Conservation (phyloP, 306 rosid genomes). For the Lathyrus tuberosus region DNA sequence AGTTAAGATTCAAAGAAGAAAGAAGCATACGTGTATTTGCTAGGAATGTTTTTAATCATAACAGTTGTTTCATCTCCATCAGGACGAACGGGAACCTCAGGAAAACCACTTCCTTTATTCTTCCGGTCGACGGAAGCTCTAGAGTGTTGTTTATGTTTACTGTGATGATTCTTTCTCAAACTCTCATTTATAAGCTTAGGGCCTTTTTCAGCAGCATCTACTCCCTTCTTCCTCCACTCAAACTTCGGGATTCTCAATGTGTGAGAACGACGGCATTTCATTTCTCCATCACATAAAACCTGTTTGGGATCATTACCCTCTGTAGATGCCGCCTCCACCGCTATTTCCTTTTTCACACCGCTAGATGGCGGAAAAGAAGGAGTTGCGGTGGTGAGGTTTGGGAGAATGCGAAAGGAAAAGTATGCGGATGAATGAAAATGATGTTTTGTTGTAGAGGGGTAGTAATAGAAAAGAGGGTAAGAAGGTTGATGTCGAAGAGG, state of each 20-base stretch:
- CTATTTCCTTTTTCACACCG: neutral
- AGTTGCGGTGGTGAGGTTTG: neutral
- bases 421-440: neutral
- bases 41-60: constrained; percentile 65
- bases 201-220: too few relatives aligned
- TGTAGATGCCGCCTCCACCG: neutral
- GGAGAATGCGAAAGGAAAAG: neutral
- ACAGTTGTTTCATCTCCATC: constrained; percentile 46
- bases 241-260: neutral
- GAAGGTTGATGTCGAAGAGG: neutral
- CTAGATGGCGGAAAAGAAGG: neutral
- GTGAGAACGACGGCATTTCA: neutral
- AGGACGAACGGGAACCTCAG: neutral
- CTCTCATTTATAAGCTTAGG: too few relatives aligned
- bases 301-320: neutral
- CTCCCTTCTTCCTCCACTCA: neutral
- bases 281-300: too few relatives aligned
- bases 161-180: neutral
- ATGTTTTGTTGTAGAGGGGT: neutral
- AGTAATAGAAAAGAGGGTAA: neutral
- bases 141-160: too few relatives aligned
- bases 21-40: constrained; percentile 54
- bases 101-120: neutral
- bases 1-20: too few relatives aligned
- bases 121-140: neutral